A percentile compares a stretch with the other conserved stretches of the same genome.
Conservation (phyloP, 106 monocot species). For the Dendrobium catenatum region DNA sequence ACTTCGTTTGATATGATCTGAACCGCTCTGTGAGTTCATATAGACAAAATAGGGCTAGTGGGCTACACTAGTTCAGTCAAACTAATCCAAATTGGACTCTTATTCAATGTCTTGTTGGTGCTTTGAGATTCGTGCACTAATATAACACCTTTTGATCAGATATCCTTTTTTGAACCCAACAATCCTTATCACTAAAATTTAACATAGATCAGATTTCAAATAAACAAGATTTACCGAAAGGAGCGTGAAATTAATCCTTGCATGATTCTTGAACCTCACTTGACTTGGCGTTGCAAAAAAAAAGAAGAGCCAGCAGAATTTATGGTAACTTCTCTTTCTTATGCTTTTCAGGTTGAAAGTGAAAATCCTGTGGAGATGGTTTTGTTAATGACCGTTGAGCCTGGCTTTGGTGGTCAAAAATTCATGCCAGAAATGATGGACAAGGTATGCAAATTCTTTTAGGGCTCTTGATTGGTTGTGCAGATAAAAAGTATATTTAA, state of each 20-base stretch:
- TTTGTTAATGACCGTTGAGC: constrained; percentile 97
- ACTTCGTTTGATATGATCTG: no score
- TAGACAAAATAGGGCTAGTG: no score
- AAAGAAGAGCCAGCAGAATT: not conserved
- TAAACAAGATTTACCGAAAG: not conserved
- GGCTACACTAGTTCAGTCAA: no score
- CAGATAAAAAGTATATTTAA: not conserved
- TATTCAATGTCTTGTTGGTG: no score
- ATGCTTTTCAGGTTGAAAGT: constrained; percentile 64
- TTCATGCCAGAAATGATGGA: constrained; percentile 98
- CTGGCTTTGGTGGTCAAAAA: constrained; percentile 97
- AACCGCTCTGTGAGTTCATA: no score
- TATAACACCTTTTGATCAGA: no score
- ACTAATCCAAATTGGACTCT: no score
- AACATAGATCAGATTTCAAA: not conserved
- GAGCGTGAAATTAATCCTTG: not conserved
- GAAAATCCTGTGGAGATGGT: constrained; percentile 87
- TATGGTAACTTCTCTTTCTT: constrained; percentile 1
- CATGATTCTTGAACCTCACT: not conserved
- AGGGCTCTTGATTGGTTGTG: not conserved
- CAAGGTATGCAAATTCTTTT: constrained; percentile 40
- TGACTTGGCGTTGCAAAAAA: no score
- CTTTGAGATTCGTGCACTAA: no score
- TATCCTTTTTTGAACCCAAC: no score
- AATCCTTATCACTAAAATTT: not conserved